Base-by-base conservation (phyloP, 768 basidiomycete genomes). In the Leccinum barrowsii region DNA sequence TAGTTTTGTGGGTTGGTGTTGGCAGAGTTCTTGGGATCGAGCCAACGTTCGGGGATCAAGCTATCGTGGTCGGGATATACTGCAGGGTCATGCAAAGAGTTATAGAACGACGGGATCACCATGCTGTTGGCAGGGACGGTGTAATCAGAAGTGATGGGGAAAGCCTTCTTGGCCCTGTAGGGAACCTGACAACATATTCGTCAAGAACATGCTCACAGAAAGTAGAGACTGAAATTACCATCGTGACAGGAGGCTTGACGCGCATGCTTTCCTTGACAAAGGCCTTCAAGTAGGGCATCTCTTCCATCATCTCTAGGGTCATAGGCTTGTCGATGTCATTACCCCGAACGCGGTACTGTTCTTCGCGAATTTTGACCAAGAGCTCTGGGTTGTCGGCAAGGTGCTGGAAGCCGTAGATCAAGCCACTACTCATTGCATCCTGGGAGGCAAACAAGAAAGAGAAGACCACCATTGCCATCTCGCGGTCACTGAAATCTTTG, bases 351-450 rank as follows among this genome's bases (percentile, higher is more conserved):
- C 83, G 81, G 46, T 89, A 85, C 73, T 98, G 95, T 76, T 99
- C 97, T 65, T 88, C 91, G 54, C 90, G 84, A 61, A 98, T 83
- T 76, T 96, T 98, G 37, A 83, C 85, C 64, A 96, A 75, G 55
- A 97, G 77, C 24, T 94, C 89, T 1, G 96, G 96, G 70, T 92
- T 81, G 73, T 98, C 97, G 47, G 91, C 92, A 37, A 97, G 81
- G 73, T 95, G 92, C 75, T 99, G 97, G 85, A 98, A 97, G 40
- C 86, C 89, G 73, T 92, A 98, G 68, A 97, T 94, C 66, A 98
- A 77, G 52, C 94, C 95, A 59, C 91, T 94, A 71, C 92, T 92
- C 97, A 99, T 98, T 50, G 97, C 97, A 71, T 99, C 97, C 78
- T 97, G 93, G 24, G 87, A 90, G 2, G 93, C 97, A 67, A 98